These are phyloP conservation scores for Monosporascus sp. DNA, from an alignment of 2,329 filamentous ascomycete genomes.

Conservation along the genomic window DNA sequence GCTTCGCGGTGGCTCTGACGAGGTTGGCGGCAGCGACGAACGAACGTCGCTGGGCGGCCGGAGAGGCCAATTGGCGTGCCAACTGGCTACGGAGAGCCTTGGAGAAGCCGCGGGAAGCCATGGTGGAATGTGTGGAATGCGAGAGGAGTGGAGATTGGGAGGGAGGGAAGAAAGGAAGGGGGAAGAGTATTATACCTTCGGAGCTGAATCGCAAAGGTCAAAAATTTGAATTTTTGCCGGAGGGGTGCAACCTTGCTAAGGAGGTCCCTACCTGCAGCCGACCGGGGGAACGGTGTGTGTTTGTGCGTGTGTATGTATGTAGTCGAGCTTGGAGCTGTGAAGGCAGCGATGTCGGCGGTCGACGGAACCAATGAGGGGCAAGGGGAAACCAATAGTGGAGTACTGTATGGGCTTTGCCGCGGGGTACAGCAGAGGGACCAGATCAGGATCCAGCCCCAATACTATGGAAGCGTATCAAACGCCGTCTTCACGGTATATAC, in stretches of 20 bases:
- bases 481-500: too few species aligned
- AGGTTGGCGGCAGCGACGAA: conserved; percentile 56
- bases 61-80: conserved; percentile 58
- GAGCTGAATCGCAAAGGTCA: background rate
- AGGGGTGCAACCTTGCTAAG: background rate
- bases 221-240: conserved; percentile 6
- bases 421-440: too few species aligned
- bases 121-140: conserved; percentile 40
- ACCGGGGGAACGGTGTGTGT: too few species aligned
- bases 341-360: too few species aligned
- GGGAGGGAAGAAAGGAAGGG: conserved; percentile 22
- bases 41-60: conserved; percentile 56
- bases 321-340: too few species aligned
- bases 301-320: too few species aligned
- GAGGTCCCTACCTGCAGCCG: too few species aligned
- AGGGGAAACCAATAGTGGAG: too few species aligned
- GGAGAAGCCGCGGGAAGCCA: conserved; percentile 73
- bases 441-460: too few species aligned
- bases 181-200: conserved; percentile 6
- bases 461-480: too few species aligned
- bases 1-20: conserved; percentile 48
- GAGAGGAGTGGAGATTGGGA: conserved; percentile 25
- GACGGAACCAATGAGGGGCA: too few species aligned
- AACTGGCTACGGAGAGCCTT: conserved; percentile 60
- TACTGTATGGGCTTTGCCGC: too few species aligned